Conservation (phyloP, 306 rosid species). For the Senna siamea region DNA sequence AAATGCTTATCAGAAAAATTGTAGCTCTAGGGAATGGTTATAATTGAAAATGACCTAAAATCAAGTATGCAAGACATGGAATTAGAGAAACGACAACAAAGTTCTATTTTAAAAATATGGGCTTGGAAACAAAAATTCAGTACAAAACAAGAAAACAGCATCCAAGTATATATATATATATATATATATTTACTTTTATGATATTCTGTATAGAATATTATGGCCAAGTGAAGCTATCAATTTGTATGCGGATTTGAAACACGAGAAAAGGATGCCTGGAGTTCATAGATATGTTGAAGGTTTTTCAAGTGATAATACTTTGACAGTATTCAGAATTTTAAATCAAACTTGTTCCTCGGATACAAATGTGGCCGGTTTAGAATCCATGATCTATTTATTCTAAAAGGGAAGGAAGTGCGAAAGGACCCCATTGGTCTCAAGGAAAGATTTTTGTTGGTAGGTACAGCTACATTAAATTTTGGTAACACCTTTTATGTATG, state of each 20-base stretch:
- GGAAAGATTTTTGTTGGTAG: background rate
- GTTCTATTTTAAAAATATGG: too few species aligned
- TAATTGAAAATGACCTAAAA: conserved; percentile 18
- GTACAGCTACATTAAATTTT: background rate
- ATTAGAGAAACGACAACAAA: too few species aligned
- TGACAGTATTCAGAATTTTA: background rate
- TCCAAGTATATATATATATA: too few species aligned
- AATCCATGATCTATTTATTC: background rate
- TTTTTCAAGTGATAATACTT: background rate
- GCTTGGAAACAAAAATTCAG: too few species aligned
- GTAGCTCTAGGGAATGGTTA: conserved; percentile 19
- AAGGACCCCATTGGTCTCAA: background rate
- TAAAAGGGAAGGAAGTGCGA: conserved; percentile 1
- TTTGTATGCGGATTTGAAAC: conserved; percentile 13
- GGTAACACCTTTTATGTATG: background rate
- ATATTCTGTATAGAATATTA: background rate
- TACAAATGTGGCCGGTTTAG: background rate
- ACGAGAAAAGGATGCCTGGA: background rate
- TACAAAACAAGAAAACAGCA: too few species aligned
- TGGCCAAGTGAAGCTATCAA: background rate
- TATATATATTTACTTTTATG: too few species aligned
- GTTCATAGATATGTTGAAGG: conserved; percentile 10
- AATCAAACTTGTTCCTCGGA: conserved; percentile 5
- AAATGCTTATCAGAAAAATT: conserved; percentile 36
- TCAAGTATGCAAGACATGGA: conserved; percentile 1